Conservation (phyloP, 768 basidiomycete genomes). For the Pisolithus microcarpus region DNA sequence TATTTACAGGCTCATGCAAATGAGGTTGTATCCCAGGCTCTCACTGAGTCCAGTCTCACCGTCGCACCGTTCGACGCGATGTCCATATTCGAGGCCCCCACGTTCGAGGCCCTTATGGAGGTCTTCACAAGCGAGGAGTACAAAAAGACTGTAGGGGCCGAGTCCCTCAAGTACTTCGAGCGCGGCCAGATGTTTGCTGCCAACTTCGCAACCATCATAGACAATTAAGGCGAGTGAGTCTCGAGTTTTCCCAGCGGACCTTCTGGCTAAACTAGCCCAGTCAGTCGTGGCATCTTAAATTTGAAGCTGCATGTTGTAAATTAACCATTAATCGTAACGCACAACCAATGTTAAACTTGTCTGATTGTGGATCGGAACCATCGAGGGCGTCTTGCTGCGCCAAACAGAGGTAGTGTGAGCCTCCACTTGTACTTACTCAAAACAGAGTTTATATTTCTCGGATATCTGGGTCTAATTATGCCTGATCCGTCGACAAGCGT, state of each 20-base stretch:
- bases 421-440: too few relatives aligned
- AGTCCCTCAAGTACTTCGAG: slow-evolving; percentile 7
- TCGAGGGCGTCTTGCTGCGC: too few relatives aligned
- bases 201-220: slow-evolving; percentile 7
- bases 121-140: slow-evolving; percentile 14
- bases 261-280: neutral
- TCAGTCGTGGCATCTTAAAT: neutral
- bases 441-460: neutral
- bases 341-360: neutral
- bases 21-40: neutral
- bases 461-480: slow-evolving; percentile 4
- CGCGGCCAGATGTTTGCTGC: slow-evolving; percentile 8
- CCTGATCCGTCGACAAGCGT: slow-evolving; percentile 15
- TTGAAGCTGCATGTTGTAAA: neutral
- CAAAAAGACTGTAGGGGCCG: slow-evolving; percentile 1
- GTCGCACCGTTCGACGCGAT: slow-evolving; percentile 24
- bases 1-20: slow-evolving; percentile 17
- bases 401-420: too few relatives aligned
- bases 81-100: slow-evolving; percentile 27
- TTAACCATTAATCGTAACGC: neutral
- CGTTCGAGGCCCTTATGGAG: slow-evolving; percentile 25
- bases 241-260: neutral
- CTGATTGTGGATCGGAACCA: too few relatives aligned
- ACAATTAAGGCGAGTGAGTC: slow-evolving; percentile 2
- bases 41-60: slow-evolving; percentile 10